Evolutionary conservation across 208 protist species (phyloP).

Genomic region (Angomonas ambiguus): DNA sequence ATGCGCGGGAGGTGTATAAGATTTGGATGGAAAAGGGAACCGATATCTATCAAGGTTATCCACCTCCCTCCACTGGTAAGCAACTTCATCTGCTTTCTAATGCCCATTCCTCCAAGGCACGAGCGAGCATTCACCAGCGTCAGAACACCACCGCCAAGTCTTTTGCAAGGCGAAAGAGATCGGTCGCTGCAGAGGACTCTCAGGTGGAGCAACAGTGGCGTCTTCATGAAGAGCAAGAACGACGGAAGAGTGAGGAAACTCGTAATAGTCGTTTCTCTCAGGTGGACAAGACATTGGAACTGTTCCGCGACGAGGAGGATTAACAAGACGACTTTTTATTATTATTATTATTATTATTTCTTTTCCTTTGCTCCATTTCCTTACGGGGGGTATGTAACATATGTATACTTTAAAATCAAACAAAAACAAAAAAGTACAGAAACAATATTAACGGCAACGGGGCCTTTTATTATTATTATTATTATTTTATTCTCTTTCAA

Average conservation of each 20-base stretch:
- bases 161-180: background rate
- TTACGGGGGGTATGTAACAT: constrained; percentile 15
- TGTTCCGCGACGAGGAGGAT: background rate
- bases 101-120: constrained; percentile 13
- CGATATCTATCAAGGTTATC: constrained; percentile 61
- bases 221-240: background rate
- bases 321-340: background rate
- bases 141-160: background rate
- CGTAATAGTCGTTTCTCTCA: background rate
- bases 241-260: background rate
- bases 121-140: background rate
- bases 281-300: background rate
- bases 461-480: too few species aligned
- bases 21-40: constrained; percentile 74
- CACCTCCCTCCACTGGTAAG: constrained; percentile 24
- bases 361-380: too few species aligned
- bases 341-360: too few species aligned
- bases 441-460: too few species aligned
- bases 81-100: constrained; percentile 28
- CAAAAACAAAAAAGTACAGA: background rate
- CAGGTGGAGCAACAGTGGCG: constrained; percentile 5
- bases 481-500: background rate
- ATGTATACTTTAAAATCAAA: constrained; percentile 6
- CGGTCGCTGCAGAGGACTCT: background rate
- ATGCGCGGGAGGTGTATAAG: constrained; percentile 73